Base-by-base conservation (phyloP, 106 monocot species). In the Apostasia shenzhenica region DNA sequence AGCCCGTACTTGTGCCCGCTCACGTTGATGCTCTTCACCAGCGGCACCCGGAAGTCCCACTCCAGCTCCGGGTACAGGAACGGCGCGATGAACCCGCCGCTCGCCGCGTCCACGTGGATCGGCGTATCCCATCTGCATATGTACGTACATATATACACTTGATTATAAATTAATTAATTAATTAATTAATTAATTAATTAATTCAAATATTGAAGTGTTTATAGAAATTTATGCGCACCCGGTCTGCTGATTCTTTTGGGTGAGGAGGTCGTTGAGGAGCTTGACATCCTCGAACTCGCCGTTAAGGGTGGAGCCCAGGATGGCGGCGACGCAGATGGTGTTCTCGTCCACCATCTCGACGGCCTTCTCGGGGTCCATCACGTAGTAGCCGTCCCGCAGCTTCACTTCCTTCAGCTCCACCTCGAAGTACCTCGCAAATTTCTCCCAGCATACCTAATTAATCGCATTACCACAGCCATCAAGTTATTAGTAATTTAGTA, bases 1-100 rank as follows among this genome's bases (percentile, higher is more conserved):
- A 91, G 82, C 1, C 91, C 95, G 13, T 95, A 95, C 63, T 95
- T 95, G 80, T 95, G 95, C 38, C 95, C 95, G 54, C 95, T 95
- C 0, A 95, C 95, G 41, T 95, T 95, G 61, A 95, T 91, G 69
- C 91, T 91, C 80, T 88, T 95, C 71, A 95, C 95, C 67, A 91
- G 57, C 3, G 95, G 86, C 55, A 95, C 67, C 14, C 91, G 68
- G 74, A 95, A 95, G 62, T 95, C 95, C 95, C 95, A 95, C 53
- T 91, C 95, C 10, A 95, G 67, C 66, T 95, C 86, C 2, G 95
- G 95, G 81, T 91, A 84, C 51, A 95, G 53, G 67, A 95, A 95
- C 4, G 95, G 95, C 9, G 95, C 95, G 2, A 91, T 86, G 68
- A 95, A 91, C 0, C 95, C 95, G 8, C 95, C 95, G 41, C 95